Conservation (phyloP, 2,329 filamentous ascomycete species). For the Magnaporthiopsis rhizophila region DNA sequence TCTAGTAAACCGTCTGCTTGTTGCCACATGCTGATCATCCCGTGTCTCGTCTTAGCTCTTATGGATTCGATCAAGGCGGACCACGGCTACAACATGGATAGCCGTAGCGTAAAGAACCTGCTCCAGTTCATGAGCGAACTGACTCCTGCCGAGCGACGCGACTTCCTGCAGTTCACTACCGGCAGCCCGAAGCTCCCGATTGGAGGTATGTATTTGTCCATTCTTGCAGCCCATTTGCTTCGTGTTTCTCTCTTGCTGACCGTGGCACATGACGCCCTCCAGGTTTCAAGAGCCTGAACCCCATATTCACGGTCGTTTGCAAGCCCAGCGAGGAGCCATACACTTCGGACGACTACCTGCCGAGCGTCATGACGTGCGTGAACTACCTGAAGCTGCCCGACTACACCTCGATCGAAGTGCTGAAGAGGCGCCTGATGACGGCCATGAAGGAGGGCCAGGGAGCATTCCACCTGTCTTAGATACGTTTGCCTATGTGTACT, state of each 20-base stretch:
- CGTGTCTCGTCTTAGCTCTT: slow-evolving; percentile 49
- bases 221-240: neutral
- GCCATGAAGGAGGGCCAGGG: slow-evolving; percentile 95
- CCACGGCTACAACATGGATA: slow-evolving; percentile 98
- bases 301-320: slow-evolving; percentile 98
- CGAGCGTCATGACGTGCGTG: slow-evolving; percentile 99
- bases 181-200: slow-evolving; percentile 97
- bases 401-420: slow-evolving; percentile 70
- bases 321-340: slow-evolving; percentile 95
- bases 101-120: slow-evolving; percentile 86
- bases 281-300: slow-evolving; percentile 96
- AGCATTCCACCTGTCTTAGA: slow-evolving; percentile 87
- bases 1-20: neutral
- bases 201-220: slow-evolving; percentile 59
- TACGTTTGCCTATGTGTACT: neutral
- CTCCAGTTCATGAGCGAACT: slow-evolving; percentile 93
- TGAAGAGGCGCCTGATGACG: slow-evolving; percentile 70
- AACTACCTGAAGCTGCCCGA: slow-evolving; percentile 98
- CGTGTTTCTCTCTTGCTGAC: slow-evolving; percentile 23
- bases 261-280: slow-evolving; percentile 5
- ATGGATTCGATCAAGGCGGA: slow-evolving; percentile 99
- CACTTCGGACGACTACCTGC: slow-evolving; percentile 93
- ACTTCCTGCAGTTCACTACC: slow-evolving; percentile 96
- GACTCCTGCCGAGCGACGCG: slow-evolving; percentile 63
- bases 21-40: neutral